Percentiles rank a stretch among this genome's conserved stretches.
Evolutionary conservation across 139 green algal genomes (phyloP).

Genomic region (Chlamydomonas sphaeroides): DNA sequence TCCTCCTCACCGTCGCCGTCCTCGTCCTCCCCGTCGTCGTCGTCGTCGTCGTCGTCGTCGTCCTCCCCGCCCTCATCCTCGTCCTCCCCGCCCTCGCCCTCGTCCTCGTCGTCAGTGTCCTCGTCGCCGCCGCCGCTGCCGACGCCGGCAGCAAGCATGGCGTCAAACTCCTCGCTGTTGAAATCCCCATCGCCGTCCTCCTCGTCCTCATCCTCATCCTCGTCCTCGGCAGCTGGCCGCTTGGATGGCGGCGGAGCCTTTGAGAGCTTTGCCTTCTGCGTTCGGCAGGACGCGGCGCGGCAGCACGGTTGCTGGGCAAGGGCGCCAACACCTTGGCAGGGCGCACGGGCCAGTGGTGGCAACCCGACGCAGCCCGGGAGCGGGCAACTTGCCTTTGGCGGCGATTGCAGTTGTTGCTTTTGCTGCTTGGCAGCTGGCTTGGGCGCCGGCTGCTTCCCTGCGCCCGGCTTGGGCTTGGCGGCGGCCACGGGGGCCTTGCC

Average conservation of each 20-base stretch:
- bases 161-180: constrained; percentile 42
- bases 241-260: constrained; percentile 10
- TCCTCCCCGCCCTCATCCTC: constrained; percentile 25
- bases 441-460: background rate
- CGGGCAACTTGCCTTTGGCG: too few species aligned
- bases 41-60: background rate
- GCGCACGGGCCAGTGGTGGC: too few species aligned
- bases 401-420: too few species aligned
- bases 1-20: constrained; percentile 9
- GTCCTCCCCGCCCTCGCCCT: constrained; percentile 1
- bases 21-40: background rate
- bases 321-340: too few species aligned
- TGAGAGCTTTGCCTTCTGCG: constrained; percentile 21
- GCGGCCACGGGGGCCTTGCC: background rate
- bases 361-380: too few species aligned
- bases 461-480: background rate
- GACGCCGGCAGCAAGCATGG: background rate
- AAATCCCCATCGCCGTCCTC: constrained; percentile 20
- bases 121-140: background rate
- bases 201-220: constrained; percentile 23
- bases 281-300: too few species aligned
- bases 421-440: background rate
- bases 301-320: too few species aligned
- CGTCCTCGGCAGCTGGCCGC: background rate
- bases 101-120: background rate